Conservation (phyloP, 805 yeast genomes). For the Wickerhamiella musiphila region DNA sequence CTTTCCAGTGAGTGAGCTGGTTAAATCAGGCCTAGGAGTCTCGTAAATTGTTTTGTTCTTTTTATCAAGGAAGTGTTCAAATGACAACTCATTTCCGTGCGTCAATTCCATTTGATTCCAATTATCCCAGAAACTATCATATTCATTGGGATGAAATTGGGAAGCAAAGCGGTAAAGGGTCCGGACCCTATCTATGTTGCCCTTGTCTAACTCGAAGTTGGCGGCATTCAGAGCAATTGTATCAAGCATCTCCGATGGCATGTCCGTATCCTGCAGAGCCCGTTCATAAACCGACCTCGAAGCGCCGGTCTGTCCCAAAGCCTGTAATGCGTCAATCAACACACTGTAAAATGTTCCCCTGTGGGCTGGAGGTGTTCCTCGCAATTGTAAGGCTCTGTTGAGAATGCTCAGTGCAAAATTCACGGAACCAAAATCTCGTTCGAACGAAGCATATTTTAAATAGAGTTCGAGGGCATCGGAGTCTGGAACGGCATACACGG, state of each 20-base stretch:
- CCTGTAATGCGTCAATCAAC: not conserved
- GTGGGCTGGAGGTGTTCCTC: not conserved
- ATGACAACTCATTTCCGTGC: constrained; percentile 53
- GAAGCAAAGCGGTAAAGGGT: constrained; percentile 41
- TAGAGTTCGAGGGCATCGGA: constrained; percentile 32
- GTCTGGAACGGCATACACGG: constrained; percentile 27
- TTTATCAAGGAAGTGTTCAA: constrained; percentile 51
- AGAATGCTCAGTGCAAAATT: constrained; percentile 34
- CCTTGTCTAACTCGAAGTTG: constrained; percentile 32
- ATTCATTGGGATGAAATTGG: constrained; percentile 18
- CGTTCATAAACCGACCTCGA: constrained; percentile 34
- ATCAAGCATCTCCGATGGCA: constrained; percentile 24
- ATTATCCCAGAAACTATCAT: constrained; percentile 32
- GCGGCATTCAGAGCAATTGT: constrained; percentile 34
- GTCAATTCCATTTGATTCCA: constrained; percentile 67
- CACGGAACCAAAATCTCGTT: constrained; percentile 35
- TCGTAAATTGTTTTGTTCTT: constrained; percentile 30
- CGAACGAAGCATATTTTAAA: constrained; percentile 43
- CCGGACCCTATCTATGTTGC: constrained; percentile 45
- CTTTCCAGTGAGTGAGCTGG: constrained; percentile 11
- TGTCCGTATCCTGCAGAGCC: constrained; percentile 34
- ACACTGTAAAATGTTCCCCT: not conserved
- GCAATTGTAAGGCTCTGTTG: constrained; percentile 21
- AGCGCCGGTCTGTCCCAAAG: constrained; percentile 9
- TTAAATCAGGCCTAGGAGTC: constrained; percentile 16